phyloP scores from a whole-genome alignment of 2,329 filamentous ascomycete genomes.

The Penicillium griseofulvum region DNA sequence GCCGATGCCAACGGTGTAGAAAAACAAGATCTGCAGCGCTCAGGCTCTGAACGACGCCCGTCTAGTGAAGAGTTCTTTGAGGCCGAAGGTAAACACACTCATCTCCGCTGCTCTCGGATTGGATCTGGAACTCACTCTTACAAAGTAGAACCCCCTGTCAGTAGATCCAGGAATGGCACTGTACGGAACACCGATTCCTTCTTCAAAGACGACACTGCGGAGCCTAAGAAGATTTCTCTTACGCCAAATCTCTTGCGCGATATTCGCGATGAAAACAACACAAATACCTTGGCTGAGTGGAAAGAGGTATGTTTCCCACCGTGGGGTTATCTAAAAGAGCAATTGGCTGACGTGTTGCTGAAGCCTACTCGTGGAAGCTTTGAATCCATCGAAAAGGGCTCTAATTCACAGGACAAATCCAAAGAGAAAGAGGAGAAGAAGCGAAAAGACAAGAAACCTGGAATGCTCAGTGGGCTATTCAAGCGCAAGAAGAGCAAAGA shows the following conservation, averaged over 20 bases:
- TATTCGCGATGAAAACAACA: conserved; percentile 42
- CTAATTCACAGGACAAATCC: conserved; percentile 58
- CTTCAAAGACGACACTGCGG: conserved; percentile 91
- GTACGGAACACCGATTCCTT: conserved; percentile 93
- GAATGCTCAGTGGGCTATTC: conserved; percentile 69
- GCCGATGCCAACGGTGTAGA: conserved; percentile 21
- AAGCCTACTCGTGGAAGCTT: conserved; percentile 63
- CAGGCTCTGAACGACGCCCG: conserved; percentile 41
- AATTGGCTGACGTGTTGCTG: conserved; percentile 17
- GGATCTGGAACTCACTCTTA: conserved; percentile 16
- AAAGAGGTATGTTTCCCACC: conserved; percentile 37
- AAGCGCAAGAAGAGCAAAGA: conserved; percentile 61
- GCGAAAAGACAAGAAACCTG: conserved; percentile 68
- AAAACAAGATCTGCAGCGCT: conserved; percentile 26
- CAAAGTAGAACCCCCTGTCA: conserved; percentile 32
- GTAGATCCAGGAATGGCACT: conserved; percentile 75
- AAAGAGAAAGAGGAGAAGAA: conserved; percentile 79
- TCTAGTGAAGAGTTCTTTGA: conserved; percentile 68
- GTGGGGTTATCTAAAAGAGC: not conserved
- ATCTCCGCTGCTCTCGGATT: not conserved
- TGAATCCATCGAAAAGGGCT: conserved; percentile 71
- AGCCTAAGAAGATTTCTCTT: conserved; percentile 95
- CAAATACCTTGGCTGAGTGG: conserved; percentile 27
- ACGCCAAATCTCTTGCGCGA: conserved; percentile 90
- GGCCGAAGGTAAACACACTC: conserved; percentile 36